A percentile compares a stretch with the other conserved stretches of the same genome.
Conservation (phyloP, 345 rosid species). For the Acer negundo region DNA sequence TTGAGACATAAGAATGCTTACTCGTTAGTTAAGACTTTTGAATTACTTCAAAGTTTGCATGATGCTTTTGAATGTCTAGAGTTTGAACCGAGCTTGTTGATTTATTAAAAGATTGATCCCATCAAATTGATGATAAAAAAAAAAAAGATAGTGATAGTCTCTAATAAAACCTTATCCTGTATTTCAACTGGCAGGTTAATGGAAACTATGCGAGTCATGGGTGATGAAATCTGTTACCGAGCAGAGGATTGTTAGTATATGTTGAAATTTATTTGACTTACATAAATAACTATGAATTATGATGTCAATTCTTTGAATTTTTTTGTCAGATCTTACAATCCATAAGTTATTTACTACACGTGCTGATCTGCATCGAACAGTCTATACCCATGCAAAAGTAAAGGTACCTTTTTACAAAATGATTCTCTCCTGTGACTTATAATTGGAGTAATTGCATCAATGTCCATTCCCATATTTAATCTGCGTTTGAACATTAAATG, state of each 20-base stretch:
- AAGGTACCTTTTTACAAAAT: slow-evolving; percentile 40
- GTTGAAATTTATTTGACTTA: not conserved
- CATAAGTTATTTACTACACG: slow-evolving; percentile 70
- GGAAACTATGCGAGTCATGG: slow-evolving; percentile 71
- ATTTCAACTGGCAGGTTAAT: slow-evolving; percentile 47
- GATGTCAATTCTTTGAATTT: slow-evolving; percentile 12
- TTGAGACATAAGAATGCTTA: not conserved
- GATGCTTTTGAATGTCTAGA: not conserved
- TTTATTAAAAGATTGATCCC: not conserved
- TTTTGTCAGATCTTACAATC: slow-evolving; percentile 54
- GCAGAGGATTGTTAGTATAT: slow-evolving; percentile 66
- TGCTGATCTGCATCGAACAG: slow-evolving; percentile 72
- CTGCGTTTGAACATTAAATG: not conserved
- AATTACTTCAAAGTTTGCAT: not conserved
- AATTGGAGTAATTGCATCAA: not conserved
- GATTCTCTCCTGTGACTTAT: slow-evolving; percentile 11
- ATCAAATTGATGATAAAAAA: not conserved
- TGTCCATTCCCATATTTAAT: not conserved
- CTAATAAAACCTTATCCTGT: not conserved
- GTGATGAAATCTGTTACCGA: slow-evolving; percentile 69
- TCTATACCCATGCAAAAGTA: slow-evolving; percentile 77
- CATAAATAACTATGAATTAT: not conserved
- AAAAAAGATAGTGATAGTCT: not conserved
- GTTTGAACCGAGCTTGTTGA: not conserved
- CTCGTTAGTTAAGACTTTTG: not conserved